Conservation (phyloP, 805 yeast species). For the Lachancea cidri region DNA sequence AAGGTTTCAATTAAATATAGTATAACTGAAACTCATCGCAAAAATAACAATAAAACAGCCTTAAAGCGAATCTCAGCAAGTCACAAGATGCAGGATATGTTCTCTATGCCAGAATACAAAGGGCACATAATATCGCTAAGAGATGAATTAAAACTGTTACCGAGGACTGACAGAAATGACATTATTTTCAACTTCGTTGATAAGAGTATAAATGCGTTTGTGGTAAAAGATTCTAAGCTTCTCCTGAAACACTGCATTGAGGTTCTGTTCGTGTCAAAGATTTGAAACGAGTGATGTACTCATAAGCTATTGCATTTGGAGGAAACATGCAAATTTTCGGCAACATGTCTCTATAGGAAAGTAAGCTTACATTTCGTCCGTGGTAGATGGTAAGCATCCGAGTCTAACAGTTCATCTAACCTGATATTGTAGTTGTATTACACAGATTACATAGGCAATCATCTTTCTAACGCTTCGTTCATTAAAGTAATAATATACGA, state of each 20-base stretch:
- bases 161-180: constrained; percentile 12
- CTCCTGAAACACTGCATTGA: constrained; percentile 9
- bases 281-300: too few relatives aligned
- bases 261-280: constrained; percentile 1
- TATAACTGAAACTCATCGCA: background rate
- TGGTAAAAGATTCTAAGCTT: constrained; percentile 13
- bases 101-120: constrained; percentile 12
- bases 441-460: too few relatives aligned
- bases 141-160: constrained; percentile 8
- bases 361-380: too few relatives aligned
- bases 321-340: background rate
- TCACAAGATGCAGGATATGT: constrained; percentile 8
- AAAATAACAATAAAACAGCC: background rate
- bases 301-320: too few relatives aligned
- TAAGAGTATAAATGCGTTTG: constrained; percentile 13
- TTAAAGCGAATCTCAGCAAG: background rate
- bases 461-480: background rate
- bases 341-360: too few relatives aligned
- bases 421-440: too few relatives aligned
- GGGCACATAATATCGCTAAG: constrained; percentile 10
- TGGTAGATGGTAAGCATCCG: too few relatives aligned
- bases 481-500: background rate
- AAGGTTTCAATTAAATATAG: background rate
- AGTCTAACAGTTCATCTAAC: too few relatives aligned
- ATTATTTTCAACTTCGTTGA: constrained; percentile 15